Evolutionary conservation across 1,139 yeast genomes (phyloP).

Genomic region (Sugiyamaella sp.): DNA sequence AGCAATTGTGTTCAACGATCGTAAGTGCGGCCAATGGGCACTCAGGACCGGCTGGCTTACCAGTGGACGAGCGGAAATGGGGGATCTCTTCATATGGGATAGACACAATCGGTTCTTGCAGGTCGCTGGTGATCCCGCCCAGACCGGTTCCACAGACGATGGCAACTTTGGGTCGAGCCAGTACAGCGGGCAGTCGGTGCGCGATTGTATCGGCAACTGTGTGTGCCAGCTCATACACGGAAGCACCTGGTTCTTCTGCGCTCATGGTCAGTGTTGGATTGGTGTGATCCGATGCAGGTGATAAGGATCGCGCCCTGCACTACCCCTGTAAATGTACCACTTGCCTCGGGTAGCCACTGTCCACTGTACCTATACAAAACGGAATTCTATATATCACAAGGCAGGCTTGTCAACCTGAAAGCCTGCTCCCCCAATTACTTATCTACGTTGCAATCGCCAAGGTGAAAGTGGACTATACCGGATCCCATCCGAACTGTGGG

Average conservation of each 20-base stretch:
- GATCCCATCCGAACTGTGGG: no score
- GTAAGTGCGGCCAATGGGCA: no score
- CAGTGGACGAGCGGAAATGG: slow-evolving; percentile 75
- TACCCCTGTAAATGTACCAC: no score
- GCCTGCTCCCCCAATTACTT: no score
- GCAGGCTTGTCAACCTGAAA: no score
- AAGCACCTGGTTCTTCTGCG: slow-evolving; percentile 16
- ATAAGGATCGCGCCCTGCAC: no score
- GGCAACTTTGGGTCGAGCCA: slow-evolving; percentile 51
- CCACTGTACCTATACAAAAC: no score
- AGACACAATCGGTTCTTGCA: slow-evolving; percentile 50
- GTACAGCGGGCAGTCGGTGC: slow-evolving; percentile 34
- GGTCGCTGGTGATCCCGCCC: slow-evolving; percentile 73
- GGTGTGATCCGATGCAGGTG: neutral
- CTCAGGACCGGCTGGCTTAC: slow-evolving; percentile 31
- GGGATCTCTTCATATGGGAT: slow-evolving; percentile 74
- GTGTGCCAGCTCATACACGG: slow-evolving; percentile 29
- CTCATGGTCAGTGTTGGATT: slow-evolving; percentile 9
- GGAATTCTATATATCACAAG: no score
- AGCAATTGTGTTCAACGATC: no score
- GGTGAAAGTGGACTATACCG: no score
- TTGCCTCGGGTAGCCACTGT: no score
- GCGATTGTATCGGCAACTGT: slow-evolving; percentile 35
- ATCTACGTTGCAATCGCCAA: no score
- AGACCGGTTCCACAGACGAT: slow-evolving; percentile 95